Evolutionary conservation across 2,329 filamentous ascomycete genomes (phyloP).

Genomic region (Neonectria sp.): DNA sequence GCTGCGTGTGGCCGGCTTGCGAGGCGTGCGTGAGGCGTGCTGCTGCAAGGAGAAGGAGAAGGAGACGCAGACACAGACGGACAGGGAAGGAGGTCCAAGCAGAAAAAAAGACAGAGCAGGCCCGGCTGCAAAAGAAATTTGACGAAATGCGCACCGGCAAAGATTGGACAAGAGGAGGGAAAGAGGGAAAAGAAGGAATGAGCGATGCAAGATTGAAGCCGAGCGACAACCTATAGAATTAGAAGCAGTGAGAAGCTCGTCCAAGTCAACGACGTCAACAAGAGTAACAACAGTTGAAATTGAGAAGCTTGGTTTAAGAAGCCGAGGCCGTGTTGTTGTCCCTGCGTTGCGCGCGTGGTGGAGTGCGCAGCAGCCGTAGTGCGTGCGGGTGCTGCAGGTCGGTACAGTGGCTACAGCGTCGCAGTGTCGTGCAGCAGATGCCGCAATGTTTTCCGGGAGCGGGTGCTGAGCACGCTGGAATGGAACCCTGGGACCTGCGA

Average conservation of each 20-base stretch:
- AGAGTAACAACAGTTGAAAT: constrained; percentile 11
- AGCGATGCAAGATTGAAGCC: background rate
- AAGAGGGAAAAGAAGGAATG: background rate
- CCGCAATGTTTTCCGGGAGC: background rate
- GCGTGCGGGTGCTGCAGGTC: constrained; percentile 22
- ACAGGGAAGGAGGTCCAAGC: constrained; percentile 37
- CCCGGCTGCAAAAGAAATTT: constrained; percentile 45
- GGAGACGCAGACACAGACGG: constrained; percentile 9
- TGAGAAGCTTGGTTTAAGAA: constrained; percentile 2
- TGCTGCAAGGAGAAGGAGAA: constrained; percentile 41
- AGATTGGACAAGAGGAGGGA: constrained; percentile 8
- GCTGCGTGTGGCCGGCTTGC: constrained; percentile 32
- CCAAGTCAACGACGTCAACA: constrained; percentile 15
- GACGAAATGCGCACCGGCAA: constrained; percentile 31
- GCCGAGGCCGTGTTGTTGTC: constrained; percentile 40
- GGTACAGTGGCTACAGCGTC: constrained; percentile 4
- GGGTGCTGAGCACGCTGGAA: constrained; percentile 37
- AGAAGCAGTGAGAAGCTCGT: background rate
- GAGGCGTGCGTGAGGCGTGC: constrained; percentile 39
- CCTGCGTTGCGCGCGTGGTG: constrained; percentile 32
- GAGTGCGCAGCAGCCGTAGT: constrained; percentile 27
- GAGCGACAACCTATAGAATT: background rate
- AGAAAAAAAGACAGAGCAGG: constrained; percentile 40
- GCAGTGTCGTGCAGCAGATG: constrained; percentile 8
- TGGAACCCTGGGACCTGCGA: constrained; percentile 41